Percentiles rank a stretch among this genome's conserved stretches.
Evolutionary conservation across 306 rosid species (phyloP).

Genomic region (Prinsepia uniflora): DNA sequence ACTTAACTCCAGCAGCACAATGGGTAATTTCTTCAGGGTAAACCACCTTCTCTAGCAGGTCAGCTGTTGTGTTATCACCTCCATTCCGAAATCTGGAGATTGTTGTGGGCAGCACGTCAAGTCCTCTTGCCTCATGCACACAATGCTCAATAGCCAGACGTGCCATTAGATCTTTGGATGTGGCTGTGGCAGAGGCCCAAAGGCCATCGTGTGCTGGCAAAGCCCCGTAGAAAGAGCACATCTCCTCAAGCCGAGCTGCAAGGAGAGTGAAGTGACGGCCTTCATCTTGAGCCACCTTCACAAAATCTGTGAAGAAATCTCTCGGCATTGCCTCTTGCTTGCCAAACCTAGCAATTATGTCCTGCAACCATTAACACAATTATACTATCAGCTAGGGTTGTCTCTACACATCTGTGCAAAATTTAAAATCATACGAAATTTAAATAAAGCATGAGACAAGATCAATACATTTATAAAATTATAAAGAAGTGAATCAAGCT

Average conservation of each 20-base stretch:
- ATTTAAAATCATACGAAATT: no score
- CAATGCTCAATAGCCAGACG: conserved; percentile 85
- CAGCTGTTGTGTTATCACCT: conserved; percentile 64
- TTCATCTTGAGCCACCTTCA: conserved; percentile 87
- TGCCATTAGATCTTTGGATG: conserved; percentile 67
- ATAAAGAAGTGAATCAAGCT: neutral
- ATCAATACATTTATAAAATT: no score
- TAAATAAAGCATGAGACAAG: neutral
- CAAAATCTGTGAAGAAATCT: conserved; percentile 77
- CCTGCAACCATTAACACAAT: conserved; percentile 34
- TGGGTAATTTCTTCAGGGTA: conserved; percentile 86
- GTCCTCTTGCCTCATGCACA: conserved; percentile 93
- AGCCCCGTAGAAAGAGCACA: conserved; percentile 77
- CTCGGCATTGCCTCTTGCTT: conserved; percentile 80
- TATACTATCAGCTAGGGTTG: no score
- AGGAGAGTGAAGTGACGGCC: conserved; percentile 79
- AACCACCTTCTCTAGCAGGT: conserved; percentile 66
- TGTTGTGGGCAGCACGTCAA: conserved; percentile 80
- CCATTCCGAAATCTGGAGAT: conserved; percentile 59
- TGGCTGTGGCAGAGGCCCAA: conserved; percentile 82
- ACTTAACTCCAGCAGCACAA: conserved; percentile 80
- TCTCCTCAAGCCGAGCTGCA: conserved; percentile 62
- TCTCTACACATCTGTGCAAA: no score
- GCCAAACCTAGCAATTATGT: conserved; percentile 83
- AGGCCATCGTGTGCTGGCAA: conserved; percentile 81